These are phyloP conservation scores for Jacaranda mimosifolia DNA, from an alignment of 257 asterid genomes.

Conservation along the genomic window DNA sequence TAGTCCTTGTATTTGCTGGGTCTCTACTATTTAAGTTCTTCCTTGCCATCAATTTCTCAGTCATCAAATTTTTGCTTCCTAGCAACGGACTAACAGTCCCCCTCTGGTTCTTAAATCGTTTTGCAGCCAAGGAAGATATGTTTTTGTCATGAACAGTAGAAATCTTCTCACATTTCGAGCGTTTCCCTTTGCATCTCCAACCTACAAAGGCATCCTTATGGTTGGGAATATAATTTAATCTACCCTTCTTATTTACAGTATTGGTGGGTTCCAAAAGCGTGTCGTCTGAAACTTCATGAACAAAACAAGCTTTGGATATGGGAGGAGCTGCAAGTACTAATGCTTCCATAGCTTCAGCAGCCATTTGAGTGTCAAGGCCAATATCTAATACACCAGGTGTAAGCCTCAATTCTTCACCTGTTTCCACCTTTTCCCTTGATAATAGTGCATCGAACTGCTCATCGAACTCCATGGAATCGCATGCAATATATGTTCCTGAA, in stretches of 20 bases:
- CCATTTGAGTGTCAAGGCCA: conserved; percentile 85
- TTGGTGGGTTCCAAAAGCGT: conserved; percentile 27
- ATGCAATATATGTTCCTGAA: conserved; percentile 30
- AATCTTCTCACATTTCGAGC: conserved; percentile 45
- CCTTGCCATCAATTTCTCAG: conserved; percentile 37
- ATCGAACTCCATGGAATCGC: conserved; percentile 44
- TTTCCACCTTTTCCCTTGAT: conserved; percentile 38
- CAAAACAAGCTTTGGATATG: conserved; percentile 36
- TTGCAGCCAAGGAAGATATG: conserved; percentile 24
- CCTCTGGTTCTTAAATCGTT: conserved; percentile 29
- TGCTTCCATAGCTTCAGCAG: conserved; percentile 93
- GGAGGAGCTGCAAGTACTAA: conserved; percentile 58
- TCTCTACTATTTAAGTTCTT: conserved; percentile 26
- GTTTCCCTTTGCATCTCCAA: conserved; percentile 48
- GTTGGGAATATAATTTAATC: conserved; percentile 31
- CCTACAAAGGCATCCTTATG: conserved; percentile 43
- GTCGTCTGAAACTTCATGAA: conserved; percentile 45
- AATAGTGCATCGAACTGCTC: conserved; percentile 44
- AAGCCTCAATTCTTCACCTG: conserved; percentile 36
- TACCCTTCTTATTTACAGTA: conserved; percentile 28
- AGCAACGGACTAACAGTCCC: conserved; percentile 27
- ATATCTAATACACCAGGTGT: conserved; percentile 50
- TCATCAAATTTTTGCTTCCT: conserved; percentile 24
- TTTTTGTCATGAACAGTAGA: conserved; percentile 35
- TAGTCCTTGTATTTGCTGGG: conserved; percentile 30